Percentiles rank a stretch among this genome's conserved stretches.
These are phyloP conservation scores for Nakaseomyces delphensis DNA, from an alignment of 1,139 yeast genomes.

Conservation along the genomic window DNA sequence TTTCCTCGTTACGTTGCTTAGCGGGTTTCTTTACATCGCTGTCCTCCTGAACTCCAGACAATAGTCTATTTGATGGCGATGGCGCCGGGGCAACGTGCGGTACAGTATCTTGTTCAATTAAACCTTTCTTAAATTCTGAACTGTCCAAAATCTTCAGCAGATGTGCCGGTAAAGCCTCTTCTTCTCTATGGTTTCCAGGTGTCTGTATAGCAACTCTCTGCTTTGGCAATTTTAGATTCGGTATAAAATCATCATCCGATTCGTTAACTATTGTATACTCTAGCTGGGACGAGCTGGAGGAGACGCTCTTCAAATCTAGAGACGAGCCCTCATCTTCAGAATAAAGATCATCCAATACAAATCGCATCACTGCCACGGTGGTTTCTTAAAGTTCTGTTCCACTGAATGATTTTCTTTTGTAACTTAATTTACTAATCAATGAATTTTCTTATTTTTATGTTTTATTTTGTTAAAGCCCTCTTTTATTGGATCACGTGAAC, in stretches of 20 bases:
- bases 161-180: constrained; percentile 1
- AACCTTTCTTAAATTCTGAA: background rate
- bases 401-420: too few relatives aligned
- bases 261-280: constrained; percentile 15
- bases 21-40: background rate
- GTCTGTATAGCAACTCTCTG: constrained; percentile 1
- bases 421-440: too few relatives aligned
- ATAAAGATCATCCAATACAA: constrained; percentile 3
- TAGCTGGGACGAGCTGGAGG: constrained; percentile 9
- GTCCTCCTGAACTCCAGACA: background rate
- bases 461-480: too few relatives aligned
- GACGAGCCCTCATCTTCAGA: constrained; percentile 5
- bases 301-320: background rate
- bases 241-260: constrained; percentile 15
- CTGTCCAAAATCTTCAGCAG: constrained; percentile 4
- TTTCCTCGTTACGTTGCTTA: background rate
- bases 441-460: too few relatives aligned
- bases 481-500: too few relatives aligned
- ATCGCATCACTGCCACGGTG: background rate
- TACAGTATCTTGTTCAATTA: constrained; percentile 11
- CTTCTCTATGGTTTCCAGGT: background rate
- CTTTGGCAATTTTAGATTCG: constrained; percentile 16
- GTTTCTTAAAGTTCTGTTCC: too few relatives aligned
- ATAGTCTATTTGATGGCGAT: background rate
- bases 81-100: constrained; percentile 7